Evolutionary conservation across 345 rosid genomes (phyloP), one percentile per base, ranked within the genome.

Genomic region (Streptanthus diversifolius): DNA sequence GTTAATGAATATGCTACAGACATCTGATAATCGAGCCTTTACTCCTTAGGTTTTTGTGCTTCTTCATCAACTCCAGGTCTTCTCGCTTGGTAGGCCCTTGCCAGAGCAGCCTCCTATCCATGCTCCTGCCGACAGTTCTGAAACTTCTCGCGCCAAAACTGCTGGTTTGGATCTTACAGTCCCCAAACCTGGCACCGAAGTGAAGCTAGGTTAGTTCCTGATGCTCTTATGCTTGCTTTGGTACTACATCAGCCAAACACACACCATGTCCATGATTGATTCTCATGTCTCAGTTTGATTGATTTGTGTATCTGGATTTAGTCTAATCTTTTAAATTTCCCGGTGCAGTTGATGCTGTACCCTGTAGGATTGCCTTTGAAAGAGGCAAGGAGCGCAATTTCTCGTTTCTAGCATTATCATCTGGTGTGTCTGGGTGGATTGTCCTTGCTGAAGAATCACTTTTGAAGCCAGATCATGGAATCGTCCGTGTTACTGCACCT

Each of bases 361-460:
- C 92, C 27, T 92, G 99, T 79, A 80, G 95, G 82, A 88, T 92
- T 77, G 93, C 98, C 71, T 95, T 95, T 70, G 98, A 92, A 80
- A 88, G 90, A 85, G 97, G 92, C 49, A 92, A 85, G 79, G 99
- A 90, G 58, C 98, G 97, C 0, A 85, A 80, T 59, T 87, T 95
- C 82, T 56, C 48, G 71, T 87, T 92, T 73, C 86, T 90, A 76
- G 91, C 93, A 47, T 43, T 84, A 54, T 84, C 97, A 35, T 19
- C 80, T 65, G 96, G 92, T 60, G 75, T 79, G 18, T 84, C 85
- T 53, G 98, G 99, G 40, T 95, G 99, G 99, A 79, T 95, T 70
- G 74, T 88, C 54, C 99, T 92, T 29, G 79, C 84, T 14, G 99
- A 95, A 19, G 37, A 65, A 36, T 65, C 70, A 33, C 21, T 14